A percentile compares a stretch with the other conserved stretches of the same genome.
Evolutionary conservation across 179 eudicot species (phyloP).

Genomic region (Camellia oleifera): DNA sequence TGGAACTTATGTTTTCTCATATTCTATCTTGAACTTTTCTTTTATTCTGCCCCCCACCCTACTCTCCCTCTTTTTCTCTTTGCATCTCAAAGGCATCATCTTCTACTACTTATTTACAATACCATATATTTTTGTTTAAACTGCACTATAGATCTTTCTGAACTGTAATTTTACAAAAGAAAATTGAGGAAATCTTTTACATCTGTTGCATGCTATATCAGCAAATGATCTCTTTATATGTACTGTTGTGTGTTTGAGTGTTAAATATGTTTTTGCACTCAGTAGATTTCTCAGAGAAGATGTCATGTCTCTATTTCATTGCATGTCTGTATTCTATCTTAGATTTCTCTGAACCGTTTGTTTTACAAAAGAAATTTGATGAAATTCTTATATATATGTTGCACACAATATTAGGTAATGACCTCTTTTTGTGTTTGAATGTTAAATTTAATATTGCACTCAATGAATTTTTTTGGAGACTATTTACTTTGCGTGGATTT

Average conservation of each 20-base stretch:
- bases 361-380: no score
- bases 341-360: no score
- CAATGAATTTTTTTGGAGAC: no score
- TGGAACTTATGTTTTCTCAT: neutral
- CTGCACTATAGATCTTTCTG: neutral
- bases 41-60: neutral
- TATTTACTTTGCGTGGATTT: neutral
- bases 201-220: neutral
- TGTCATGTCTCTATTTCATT: constrained; percentile 8
- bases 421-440: no score
- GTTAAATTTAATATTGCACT: no score
- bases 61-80: neutral
- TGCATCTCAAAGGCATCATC: neutral
- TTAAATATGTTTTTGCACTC: neutral
- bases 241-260: neutral
- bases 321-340: no score
- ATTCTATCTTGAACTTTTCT: neutral
- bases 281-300: neutral
- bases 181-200: neutral
- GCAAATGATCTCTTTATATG: no score
- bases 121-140: neutral
- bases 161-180: no score
- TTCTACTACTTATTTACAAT: constrained; percentile 4
- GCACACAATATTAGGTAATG: no score
- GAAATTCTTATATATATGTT: no score